phyloP scores from a whole-genome alignment of 768 basidiomycete genomes.

The Clitopilus hobsonii region DNA sequence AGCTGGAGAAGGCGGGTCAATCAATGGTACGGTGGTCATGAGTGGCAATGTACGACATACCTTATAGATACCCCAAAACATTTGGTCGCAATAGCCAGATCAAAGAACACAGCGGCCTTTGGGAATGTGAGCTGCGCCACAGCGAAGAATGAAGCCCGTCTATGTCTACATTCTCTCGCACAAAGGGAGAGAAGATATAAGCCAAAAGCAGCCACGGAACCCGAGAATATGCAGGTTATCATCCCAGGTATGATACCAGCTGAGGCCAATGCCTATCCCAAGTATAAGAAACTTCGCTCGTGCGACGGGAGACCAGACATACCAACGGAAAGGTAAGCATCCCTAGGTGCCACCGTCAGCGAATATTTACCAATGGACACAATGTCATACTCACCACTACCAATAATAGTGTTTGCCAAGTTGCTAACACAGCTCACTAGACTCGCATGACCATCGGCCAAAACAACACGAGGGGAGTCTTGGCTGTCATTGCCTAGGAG shows the following conservation, averaged over 20 bases:
- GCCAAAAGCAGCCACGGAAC: slow-evolving; percentile 72
- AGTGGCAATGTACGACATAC: slow-evolving; percentile 31
- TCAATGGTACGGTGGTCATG: neutral
- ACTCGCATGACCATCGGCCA: slow-evolving; percentile 62
- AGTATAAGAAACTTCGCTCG: slow-evolving; percentile 2
- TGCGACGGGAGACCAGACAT: slow-evolving; percentile 11
- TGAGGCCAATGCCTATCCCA: slow-evolving; percentile 76
- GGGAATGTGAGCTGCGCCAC: slow-evolving; percentile 87
- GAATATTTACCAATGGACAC: neutral
- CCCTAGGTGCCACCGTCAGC: slow-evolving; percentile 34
- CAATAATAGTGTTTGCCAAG: slow-evolving; percentile 86
- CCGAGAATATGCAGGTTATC: slow-evolving; percentile 82
- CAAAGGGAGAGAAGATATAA: slow-evolving; percentile 85
- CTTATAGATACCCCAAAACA: slow-evolving; percentile 97
- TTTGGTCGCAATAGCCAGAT: slow-evolving; percentile 91
- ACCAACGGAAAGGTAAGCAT: slow-evolving; percentile 90
- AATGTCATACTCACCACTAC: slow-evolving; percentile 78
- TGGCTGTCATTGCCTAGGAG: slow-evolving; percentile 46
- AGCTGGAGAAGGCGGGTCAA: slow-evolving; percentile 36
- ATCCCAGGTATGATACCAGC: slow-evolving; percentile 88
- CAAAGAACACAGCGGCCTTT: slow-evolving; percentile 81
- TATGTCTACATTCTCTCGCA: slow-evolving; percentile 69
- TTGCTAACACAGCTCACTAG: slow-evolving; percentile 72
- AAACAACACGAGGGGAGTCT: slow-evolving; percentile 12
- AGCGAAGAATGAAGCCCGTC: slow-evolving; percentile 80